Evolutionary conservation across 257 asterid genomes (phyloP).

Genomic region (Oldenlandia corymbosa): DNA sequence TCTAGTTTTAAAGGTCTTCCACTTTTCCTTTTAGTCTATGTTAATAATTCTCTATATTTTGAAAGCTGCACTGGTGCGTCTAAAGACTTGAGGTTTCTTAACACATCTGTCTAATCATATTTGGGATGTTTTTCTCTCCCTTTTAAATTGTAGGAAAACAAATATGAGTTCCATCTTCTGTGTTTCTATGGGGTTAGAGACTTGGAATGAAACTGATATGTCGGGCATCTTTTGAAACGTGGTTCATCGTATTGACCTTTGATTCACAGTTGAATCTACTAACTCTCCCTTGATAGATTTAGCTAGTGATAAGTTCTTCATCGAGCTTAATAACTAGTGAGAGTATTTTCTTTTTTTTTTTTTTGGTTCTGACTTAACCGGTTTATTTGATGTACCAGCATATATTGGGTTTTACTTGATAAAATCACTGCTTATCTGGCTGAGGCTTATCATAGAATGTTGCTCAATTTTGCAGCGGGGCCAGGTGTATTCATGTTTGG

Average conservation of each 20-base stretch:
- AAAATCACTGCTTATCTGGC: neutral
- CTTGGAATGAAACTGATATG: neutral
- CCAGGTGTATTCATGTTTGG: constrained; percentile 11
- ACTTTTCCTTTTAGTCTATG: too few species aligned
- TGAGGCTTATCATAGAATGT: neutral
- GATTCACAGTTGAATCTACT: neutral
- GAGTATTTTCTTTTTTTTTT: neutral
- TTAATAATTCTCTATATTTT: too few species aligned
- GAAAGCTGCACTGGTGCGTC: too few species aligned
- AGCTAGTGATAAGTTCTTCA: neutral
- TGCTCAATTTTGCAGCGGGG: constrained; percentile 1
- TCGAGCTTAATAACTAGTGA: neutral
- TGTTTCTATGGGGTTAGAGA: neutral
- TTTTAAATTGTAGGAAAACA: too few species aligned
- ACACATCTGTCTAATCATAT: too few species aligned
- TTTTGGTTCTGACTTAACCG: neutral
- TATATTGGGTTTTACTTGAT: neutral
- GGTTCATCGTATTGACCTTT: neutral
- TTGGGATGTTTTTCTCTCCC: too few species aligned
- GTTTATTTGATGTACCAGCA: neutral
- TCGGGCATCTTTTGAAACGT: neutral
- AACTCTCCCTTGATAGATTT: neutral
- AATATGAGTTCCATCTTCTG: neutral
- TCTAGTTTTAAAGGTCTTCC: too few species aligned
- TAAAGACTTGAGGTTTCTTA: too few species aligned